A percentile compares a stretch with the other conserved stretches of the same genome.
These are phyloP conservation scores for Clarireedia monteithiana DNA, from an alignment of 2,329 filamentous ascomycete genomes.

Conservation along the genomic window DNA sequence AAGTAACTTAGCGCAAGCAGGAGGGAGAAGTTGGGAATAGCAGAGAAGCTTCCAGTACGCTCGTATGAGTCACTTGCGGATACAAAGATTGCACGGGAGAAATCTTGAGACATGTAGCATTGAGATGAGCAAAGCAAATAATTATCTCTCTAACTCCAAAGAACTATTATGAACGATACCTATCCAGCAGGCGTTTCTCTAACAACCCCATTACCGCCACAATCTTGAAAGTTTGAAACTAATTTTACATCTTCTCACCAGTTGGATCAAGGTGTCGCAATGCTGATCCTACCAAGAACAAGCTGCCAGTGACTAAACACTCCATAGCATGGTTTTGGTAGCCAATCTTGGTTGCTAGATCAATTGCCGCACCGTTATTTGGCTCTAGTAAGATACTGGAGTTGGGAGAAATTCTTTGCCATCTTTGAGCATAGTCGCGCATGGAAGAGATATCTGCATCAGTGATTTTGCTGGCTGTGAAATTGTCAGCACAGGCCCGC, in stretches of 20 bases:
- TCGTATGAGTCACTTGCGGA: neutral
- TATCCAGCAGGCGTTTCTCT: neutral
- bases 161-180: neutral
- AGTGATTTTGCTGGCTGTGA: neutral
- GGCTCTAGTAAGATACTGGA: constrained; percentile 33
- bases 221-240: neutral
- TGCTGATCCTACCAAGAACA: constrained; percentile 50
- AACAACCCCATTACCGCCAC: neutral
- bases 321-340: constrained; percentile 19
- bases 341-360: constrained; percentile 35
- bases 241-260: neutral
- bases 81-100: too few species aligned
- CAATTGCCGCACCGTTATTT: constrained; percentile 47
- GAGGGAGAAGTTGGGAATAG: neutral
- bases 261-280: constrained; percentile 1
- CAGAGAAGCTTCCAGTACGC: neutral
- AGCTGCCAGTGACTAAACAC: constrained; percentile 49
- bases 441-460: constrained; percentile 3
- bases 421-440: constrained; percentile 13
- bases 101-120: too few species aligned
- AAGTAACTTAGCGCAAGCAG: neutral
- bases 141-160: too few species aligned
- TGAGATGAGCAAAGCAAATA: too few species aligned
- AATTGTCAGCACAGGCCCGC: neutral
- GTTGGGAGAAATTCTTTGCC: constrained; percentile 12